Conservation (phyloP, 139 green algal genomes). For the Chara braunii region DNA sequence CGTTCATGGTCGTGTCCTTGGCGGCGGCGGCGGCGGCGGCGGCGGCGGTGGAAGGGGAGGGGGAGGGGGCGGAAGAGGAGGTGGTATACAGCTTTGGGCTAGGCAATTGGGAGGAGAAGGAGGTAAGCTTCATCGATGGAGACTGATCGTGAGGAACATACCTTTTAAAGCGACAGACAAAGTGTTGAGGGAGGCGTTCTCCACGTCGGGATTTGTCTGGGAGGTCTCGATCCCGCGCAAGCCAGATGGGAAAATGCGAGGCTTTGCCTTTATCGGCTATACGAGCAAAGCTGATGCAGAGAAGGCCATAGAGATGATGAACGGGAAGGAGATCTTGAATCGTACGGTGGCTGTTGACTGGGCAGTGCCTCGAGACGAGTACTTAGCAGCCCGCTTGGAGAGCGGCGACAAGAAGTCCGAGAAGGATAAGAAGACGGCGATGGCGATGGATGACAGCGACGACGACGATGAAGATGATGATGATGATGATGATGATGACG, state of each 20-base stretch:
- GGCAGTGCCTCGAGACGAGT: slow-evolving; percentile 67
- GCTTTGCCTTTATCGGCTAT: slow-evolving; percentile 32
- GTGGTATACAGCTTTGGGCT: no score
- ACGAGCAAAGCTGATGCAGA: slow-evolving; percentile 24
- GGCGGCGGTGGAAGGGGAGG: no score
- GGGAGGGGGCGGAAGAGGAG: no score
- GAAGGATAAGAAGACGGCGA: neutral
- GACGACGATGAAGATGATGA: neutral
- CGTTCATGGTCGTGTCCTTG: no score
- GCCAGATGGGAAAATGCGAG: slow-evolving; percentile 44
- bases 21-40: no score
- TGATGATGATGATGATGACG: no score
- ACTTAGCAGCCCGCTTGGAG: neutral
- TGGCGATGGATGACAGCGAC: neutral
- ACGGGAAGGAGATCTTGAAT: slow-evolving; percentile 59
- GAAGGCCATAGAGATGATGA: slow-evolving; percentile 65
- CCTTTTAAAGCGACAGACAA: slow-evolving; percentile 67
- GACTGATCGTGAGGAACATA: slow-evolving; percentile 86
- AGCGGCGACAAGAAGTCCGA: neutral
- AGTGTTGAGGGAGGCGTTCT: slow-evolving; percentile 44
- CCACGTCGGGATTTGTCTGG: slow-evolving; percentile 62
- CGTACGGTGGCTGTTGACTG: slow-evolving; percentile 80
- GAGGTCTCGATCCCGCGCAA: slow-evolving; percentile 58
- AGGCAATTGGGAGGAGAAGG: no score
- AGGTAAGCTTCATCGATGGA: slow-evolving; percentile 72